Evolutionary conservation across 2,329 filamentous ascomycete species (phyloP), one percentile per base, ranked within the genome.

Genomic region (Teratosphaeria zuluensis): DNA sequence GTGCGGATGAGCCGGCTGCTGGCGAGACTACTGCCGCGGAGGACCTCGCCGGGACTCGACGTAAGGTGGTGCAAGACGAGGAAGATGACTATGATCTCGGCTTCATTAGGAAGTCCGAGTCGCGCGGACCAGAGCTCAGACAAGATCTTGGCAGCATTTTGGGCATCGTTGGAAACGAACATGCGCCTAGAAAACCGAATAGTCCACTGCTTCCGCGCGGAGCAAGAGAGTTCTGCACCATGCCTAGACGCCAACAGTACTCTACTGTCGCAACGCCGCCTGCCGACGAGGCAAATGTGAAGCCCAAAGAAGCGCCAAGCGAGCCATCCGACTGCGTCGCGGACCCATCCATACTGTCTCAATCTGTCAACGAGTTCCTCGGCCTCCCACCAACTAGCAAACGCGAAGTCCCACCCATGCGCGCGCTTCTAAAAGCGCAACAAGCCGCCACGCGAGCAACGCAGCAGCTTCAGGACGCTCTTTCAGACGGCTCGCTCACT

Each of bases 51-150:
- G 21, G 19, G 16, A 9, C 16, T 48, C 42, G 14, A 38, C n/a
- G 53, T 12, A 35, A n/a, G 53, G 38, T 31, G 12, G 33, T n/a
- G 54, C 35, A 56, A 51, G 61, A 48, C n/a, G 42, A 63, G 38
- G 61, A 63, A 32, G 58, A 63, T 4, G 58, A 61, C 31, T 54
- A 63, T 33, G 59, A 61, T 53, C 55, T 58, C 35, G 60, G 58
- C n/a, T 57, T 62, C 21, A 21, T 21, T 8, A 48, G n/a, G 16
- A 6, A 21, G 4, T 19, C 42, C 21, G 6, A 21, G 16, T 8
- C 5, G n/a, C n/a, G 42, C 4, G 8, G 16, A n/a, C 42, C 9
- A 19, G n/a, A 48, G 42, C 42, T 48, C n/a, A 48, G 7, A 8
- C n/a, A 48, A 48, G 42, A 48, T 9, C 9, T 48, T 0, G 42